A percentile compares a stretch with the other conserved stretches of the same genome.
Conservation (phyloP, 768 basidiomycete genomes). For the Tricholoma saponaceum region DNA sequence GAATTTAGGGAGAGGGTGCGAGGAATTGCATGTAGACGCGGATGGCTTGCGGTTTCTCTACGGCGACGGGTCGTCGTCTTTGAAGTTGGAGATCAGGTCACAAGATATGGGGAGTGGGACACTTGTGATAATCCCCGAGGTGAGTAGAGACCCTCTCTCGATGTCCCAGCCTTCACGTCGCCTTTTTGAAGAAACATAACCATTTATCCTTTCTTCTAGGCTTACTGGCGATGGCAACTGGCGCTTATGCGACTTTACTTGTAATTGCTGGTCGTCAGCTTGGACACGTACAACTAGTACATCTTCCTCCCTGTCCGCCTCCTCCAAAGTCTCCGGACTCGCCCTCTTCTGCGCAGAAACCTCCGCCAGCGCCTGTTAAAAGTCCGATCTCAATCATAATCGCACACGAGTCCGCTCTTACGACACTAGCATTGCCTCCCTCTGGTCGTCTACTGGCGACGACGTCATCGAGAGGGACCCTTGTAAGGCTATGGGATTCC, state of each 20-base stretch:
- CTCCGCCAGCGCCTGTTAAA: constrained; percentile 53
- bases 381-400: constrained; percentile 77
- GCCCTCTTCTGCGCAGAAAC: constrained; percentile 46
- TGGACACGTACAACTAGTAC: constrained; percentile 85
- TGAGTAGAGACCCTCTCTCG: constrained; percentile 25
- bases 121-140: constrained; percentile 86
- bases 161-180: constrained; percentile 1
- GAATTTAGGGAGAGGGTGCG: constrained; percentile 85
- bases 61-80: constrained; percentile 78
- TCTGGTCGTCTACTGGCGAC: constrained; percentile 83
- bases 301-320: constrained; percentile 76
- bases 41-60: constrained; percentile 81
- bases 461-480: constrained; percentile 77
- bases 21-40: constrained; percentile 74
- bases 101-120: constrained; percentile 74
- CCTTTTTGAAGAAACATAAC: not conserved
- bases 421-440: constrained; percentile 70
- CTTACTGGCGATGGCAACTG: constrained; percentile 76
- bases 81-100: constrained; percentile 57
- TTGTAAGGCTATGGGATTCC: constrained; percentile 86
- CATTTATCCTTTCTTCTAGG: constrained; percentile 34
- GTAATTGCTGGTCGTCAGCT: constrained; percentile 81
- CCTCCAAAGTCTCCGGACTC: constrained; percentile 52
- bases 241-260: constrained; percentile 73
- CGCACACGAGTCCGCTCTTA: constrained; percentile 78